Percentiles rank a stretch among this genome's conserved stretches.
phyloP scores from a whole-genome alignment of 2,329 filamentous ascomycete genomes.

The Botrytis galanthina region DNA sequence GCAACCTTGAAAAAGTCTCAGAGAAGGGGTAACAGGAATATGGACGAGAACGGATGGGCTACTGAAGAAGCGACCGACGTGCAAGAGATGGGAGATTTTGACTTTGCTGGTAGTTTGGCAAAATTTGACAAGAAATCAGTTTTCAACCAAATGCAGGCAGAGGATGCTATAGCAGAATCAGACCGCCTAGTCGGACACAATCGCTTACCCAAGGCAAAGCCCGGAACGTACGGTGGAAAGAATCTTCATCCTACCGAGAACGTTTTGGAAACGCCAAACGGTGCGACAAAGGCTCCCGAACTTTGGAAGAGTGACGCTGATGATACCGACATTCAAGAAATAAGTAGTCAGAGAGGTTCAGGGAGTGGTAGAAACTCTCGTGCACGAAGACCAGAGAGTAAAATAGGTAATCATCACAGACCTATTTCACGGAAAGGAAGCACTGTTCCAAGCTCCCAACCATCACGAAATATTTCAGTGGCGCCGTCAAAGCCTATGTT shows the following conservation, averaged over 20 bases:
- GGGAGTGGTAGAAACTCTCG: slow-evolving; percentile 44
- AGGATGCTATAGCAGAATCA: slow-evolving; percentile 85
- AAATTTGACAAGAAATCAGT: slow-evolving; percentile 93
- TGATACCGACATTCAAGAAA: slow-evolving; percentile 46
- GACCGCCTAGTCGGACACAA: slow-evolving; percentile 91
- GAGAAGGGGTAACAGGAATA: slow-evolving; percentile 42
- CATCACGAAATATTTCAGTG: slow-evolving; percentile 33
- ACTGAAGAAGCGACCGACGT: slow-evolving; percentile 95
- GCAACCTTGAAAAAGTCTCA: slow-evolving; percentile 57
- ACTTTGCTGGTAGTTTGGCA: slow-evolving; percentile 83
- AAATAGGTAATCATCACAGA: slow-evolving; percentile 34
- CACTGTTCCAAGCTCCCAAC: slow-evolving; percentile 26
- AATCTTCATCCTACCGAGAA: slow-evolving; percentile 92
- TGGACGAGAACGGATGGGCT: slow-evolving; percentile 78
- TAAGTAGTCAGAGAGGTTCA: slow-evolving; percentile 32
- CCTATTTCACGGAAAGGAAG: slow-evolving; percentile 40
- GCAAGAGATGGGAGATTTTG: slow-evolving; percentile 90
- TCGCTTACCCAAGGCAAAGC: slow-evolving; percentile 56
- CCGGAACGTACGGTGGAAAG: slow-evolving; percentile 75
- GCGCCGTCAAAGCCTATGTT: slow-evolving; percentile 40
- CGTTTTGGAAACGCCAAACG: slow-evolving; percentile 65
- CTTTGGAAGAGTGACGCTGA: slow-evolving; percentile 73
- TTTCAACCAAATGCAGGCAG: slow-evolving; percentile 87
- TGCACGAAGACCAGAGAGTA: slow-evolving; percentile 39
- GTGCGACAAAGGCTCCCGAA: slow-evolving; percentile 31